A percentile compares a stretch with the other conserved stretches of the same genome.
phyloP scores from a whole-genome alignment of 257 asterid genomes.

The Solanum bulbocastanum region DNA sequence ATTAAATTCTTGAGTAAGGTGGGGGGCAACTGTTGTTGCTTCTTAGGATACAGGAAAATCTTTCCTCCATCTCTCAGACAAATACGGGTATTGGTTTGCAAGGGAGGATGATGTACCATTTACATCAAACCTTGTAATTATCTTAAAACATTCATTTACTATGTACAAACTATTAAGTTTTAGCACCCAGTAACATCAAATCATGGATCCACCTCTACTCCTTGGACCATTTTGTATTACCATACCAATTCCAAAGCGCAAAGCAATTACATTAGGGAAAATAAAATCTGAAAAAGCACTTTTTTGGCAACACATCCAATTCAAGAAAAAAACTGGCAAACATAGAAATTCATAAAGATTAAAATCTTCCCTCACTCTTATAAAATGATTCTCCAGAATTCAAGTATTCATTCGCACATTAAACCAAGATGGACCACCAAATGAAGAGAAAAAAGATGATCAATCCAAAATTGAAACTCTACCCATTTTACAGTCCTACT shows the following conservation, averaged over 20 bases:
- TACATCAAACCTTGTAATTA: background rate
- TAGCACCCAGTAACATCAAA: background rate
- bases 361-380: background rate
- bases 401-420: background rate
- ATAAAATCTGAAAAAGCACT: background rate
- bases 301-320: background rate
- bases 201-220: background rate
- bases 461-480: background rate
- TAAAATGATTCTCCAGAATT: background rate
- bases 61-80: background rate
- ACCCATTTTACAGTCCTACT: background rate
- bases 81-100: background rate
- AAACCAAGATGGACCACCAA: background rate
- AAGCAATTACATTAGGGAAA: background rate
- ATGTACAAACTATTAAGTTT: background rate
- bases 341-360: background rate
- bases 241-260: background rate
- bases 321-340: background rate
- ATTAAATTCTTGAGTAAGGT: background rate
- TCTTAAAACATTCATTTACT: background rate
- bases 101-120: background rate
- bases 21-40: background rate
- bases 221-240: background rate
- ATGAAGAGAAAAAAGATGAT: background rate
- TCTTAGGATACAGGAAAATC: background rate